These are phyloP conservation scores for Skeletonema tropicum DNA, from an alignment of 108 stramenopile genomes.

Conservation along the genomic window DNA sequence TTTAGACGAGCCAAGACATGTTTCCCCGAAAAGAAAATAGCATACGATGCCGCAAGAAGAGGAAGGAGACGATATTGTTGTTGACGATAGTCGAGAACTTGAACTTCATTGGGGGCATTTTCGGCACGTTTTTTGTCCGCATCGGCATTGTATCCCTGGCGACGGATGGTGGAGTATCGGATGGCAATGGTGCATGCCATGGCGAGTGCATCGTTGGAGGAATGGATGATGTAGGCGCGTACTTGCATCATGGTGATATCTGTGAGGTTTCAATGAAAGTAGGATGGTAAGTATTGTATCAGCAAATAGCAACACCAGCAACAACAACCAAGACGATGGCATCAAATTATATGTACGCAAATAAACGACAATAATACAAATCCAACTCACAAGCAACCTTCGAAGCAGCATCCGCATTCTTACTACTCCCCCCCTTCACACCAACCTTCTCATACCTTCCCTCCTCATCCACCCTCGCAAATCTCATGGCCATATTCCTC, in stretches of 20 bases:
- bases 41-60: conserved; percentile 87
- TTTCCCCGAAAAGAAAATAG: conserved; percentile 90
- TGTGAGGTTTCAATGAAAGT: not conserved
- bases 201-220: conserved; percentile 75
- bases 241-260: conserved; percentile 99
- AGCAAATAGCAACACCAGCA: not conserved
- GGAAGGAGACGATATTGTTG: conserved; percentile 96
- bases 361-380: not conserved
- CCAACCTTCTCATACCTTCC: conserved; percentile 68
- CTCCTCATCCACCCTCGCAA: conserved; percentile 73
- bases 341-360: not conserved
- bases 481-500: conserved; percentile 93
- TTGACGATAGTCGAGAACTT: conserved; percentile 93
- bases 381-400: conserved; percentile 59
- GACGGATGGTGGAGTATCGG: conserved; percentile 92
- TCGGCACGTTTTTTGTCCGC: conserved; percentile 27
- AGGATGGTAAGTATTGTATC: not conserved
- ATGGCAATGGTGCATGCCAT: conserved; percentile 88
- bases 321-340: not conserved
- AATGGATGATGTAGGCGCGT: conserved; percentile 74
- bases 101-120: conserved; percentile 56
- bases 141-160: conserved; percentile 88
- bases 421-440: conserved; percentile 21
- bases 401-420: conserved; percentile 68
- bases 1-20: conserved; percentile 66